Evolutionary conservation across 768 basidiomycete species (phyloP).

Genomic region (Lactarius trivialis): DNA sequence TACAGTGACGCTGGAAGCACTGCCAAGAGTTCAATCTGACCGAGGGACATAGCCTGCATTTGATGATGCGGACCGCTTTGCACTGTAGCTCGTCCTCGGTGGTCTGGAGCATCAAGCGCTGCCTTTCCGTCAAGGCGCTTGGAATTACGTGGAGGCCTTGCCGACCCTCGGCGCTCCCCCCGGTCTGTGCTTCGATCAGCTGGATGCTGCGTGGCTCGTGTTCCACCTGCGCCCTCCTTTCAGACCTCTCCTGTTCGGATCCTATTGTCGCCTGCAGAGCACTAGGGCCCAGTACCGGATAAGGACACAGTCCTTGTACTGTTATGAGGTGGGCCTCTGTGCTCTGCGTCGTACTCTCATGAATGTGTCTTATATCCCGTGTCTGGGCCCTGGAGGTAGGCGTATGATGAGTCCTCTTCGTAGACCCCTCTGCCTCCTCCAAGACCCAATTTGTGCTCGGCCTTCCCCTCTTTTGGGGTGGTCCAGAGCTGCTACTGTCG

Average conservation of each 20-base stretch:
- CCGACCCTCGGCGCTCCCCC: background rate
- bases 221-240: background rate
- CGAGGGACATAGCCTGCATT: background rate
- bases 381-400: background rate
- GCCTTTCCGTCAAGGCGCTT: background rate
- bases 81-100: background rate
- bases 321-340: background rate
- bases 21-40: background rate
- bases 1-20: background rate
- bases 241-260: background rate
- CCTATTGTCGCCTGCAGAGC: background rate
- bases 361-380: background rate
- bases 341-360: background rate
- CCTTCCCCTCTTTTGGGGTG: background rate
- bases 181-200: too few species aligned
- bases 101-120: background rate
- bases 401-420: background rate
- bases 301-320: background rate
- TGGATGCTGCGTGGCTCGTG: background rate
- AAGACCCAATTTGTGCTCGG: background rate
- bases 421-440: background rate
- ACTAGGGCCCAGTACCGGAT: background rate
- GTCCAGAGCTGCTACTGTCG: background rate
- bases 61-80: background rate
- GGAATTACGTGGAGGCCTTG: background rate